Percentiles rank a stretch among this genome's conserved stretches.
These are phyloP conservation scores for Trifolium subterraneum DNA, from an alignment of 306 rosid species.

Conservation along the genomic window DNA sequence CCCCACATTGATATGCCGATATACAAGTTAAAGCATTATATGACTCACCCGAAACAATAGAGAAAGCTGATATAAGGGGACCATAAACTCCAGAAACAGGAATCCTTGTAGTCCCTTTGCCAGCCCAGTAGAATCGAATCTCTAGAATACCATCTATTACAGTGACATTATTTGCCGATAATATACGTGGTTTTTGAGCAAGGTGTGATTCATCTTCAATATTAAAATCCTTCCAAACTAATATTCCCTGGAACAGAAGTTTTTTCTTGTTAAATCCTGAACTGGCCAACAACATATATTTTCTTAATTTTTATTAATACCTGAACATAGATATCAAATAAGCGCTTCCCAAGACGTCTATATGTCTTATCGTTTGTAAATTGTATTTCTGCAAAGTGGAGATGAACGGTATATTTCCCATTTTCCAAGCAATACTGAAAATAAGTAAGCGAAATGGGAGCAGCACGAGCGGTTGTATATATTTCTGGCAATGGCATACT, in stretches of 20 bases:
- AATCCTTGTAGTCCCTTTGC: conserved; percentile 63
- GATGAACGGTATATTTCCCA: conserved; percentile 63
- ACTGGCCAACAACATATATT: conserved; percentile 12
- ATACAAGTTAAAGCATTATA: conserved; percentile 12
- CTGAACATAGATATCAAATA: conserved; percentile 71
- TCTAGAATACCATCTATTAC: conserved; percentile 46
- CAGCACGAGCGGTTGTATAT: conserved; percentile 56
- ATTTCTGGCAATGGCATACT: conserved; percentile 45
- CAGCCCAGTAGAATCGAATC: conserved; percentile 71
- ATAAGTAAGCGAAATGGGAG: conserved; percentile 64
- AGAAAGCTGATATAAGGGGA: conserved; percentile 70
- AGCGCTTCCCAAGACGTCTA: conserved; percentile 59
- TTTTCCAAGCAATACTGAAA: conserved; percentile 68
- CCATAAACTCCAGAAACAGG: conserved; percentile 64
- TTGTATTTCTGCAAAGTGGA: conserved; percentile 64
- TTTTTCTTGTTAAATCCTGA: conserved; percentile 24
- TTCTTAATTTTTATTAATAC: conserved; percentile 44
- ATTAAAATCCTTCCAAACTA: conserved; percentile 55
- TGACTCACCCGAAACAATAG: conserved; percentile 67
- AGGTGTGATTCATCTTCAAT: conserved; percentile 51
- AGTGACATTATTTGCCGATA: conserved; percentile 41
- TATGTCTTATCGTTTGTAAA: conserved; percentile 58
- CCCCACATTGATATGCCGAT: not conserved
- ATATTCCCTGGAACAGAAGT: conserved; percentile 48
- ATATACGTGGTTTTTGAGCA: conserved; percentile 47